Percentiles rank a stretch among this genome's conserved stretches.
Conservation (phyloP, 2,329 filamentous ascomycete genomes). For the Aspergillus sp. region DNA sequence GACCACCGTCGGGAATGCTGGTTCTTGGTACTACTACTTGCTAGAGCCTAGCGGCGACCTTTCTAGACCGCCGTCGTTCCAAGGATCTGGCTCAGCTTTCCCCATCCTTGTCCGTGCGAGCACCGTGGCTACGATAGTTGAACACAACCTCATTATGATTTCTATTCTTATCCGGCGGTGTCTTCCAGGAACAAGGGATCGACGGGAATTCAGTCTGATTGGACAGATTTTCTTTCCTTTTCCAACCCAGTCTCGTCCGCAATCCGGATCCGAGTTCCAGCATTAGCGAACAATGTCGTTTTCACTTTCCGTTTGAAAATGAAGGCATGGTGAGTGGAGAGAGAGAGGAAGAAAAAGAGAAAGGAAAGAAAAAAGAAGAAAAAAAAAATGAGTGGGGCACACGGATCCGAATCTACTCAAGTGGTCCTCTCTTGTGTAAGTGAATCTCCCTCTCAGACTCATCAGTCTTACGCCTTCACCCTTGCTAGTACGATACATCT, state of each 20-base stretch:
- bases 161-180: constrained; percentile 10
- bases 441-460: background rate
- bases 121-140: constrained; percentile 11
- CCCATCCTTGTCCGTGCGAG: constrained; percentile 15
- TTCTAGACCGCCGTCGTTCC: constrained; percentile 24
- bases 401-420: no score
- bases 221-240: background rate
- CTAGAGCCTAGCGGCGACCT: constrained; percentile 14
- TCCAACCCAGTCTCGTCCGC: constrained; percentile 1
- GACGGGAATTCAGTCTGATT: constrained; percentile 2
- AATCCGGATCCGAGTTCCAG: background rate
- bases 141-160: constrained; percentile 7
- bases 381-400: background rate
- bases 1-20: constrained; percentile 10
- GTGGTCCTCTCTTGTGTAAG: no score
- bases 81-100: constrained; percentile 18
- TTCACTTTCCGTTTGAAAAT: background rate
- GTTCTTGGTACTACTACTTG: background rate
- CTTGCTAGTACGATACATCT: background rate
- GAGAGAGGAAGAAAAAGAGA: background rate
- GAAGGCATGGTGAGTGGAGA: background rate
- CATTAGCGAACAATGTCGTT: background rate
- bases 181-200: constrained; percentile 11
- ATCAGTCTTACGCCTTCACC: background rate
- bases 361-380: background rate